Evolutionary conservation across 768 basidiomycete species (phyloP).

Genomic region (Russula foetens): DNA sequence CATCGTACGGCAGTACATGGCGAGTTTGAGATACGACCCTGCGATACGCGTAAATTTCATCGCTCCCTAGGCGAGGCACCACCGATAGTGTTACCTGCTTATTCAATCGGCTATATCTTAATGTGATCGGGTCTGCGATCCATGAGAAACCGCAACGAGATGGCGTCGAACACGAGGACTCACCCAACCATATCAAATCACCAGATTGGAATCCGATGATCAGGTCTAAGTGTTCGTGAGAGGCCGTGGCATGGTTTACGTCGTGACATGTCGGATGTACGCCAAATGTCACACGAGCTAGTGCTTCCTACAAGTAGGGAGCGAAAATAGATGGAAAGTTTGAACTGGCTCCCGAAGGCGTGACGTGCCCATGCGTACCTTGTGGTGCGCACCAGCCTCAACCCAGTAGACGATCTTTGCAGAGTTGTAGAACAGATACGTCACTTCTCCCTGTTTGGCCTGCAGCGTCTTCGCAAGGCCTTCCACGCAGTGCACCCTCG

Average conservation of each 20-base stretch:
- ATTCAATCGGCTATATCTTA: constrained; percentile 79
- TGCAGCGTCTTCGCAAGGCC: constrained; percentile 63
- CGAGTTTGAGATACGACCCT: constrained; percentile 75
- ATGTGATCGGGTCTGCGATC: constrained; percentile 61
- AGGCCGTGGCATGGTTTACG: constrained; percentile 72
- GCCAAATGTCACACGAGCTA: constrained; percentile 78
- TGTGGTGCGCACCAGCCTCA: constrained; percentile 77
- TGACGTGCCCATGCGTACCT: constrained; percentile 41
- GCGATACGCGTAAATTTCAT: constrained; percentile 14
- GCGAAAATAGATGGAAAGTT: background rate
- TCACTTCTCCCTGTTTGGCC: constrained; percentile 75
- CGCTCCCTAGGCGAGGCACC: background rate
- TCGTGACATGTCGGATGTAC: constrained; percentile 88
- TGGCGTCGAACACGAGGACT: constrained; percentile 17
- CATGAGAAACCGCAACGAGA: constrained; percentile 7
- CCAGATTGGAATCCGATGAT: constrained; percentile 91
- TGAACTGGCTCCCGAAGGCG: background rate
- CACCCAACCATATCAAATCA: constrained; percentile 95
- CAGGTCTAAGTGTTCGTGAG: constrained; percentile 72
- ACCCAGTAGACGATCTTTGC: constrained; percentile 80
- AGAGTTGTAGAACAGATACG: constrained; percentile 84
- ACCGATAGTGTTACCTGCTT: constrained; percentile 50
- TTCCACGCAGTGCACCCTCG: constrained; percentile 75
- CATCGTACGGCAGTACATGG: constrained; percentile 86
- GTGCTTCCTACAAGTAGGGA: constrained; percentile 55